Evolutionary conservation across 345 rosid species (phyloP).

Genomic region (Psidium guajava): DNA sequence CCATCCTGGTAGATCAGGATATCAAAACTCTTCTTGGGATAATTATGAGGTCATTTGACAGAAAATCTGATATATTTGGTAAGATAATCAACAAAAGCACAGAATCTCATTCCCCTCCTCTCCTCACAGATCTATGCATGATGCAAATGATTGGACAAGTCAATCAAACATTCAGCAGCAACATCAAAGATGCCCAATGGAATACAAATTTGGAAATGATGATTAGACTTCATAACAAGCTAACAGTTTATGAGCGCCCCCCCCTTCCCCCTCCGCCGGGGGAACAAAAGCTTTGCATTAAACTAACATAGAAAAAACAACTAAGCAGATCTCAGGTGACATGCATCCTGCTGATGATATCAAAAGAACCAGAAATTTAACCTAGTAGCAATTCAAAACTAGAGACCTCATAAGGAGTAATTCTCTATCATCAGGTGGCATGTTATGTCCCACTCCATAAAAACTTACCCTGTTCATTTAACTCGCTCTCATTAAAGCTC

Average conservation of each 20-base stretch:
- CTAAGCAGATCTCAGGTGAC: neutral
- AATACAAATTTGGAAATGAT: neutral
- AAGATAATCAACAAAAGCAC: neutral
- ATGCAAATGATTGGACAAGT: neutral
- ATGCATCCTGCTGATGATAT: neutral
- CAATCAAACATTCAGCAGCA: neutral
- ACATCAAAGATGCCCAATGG: neutral
- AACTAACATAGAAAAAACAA: neutral
- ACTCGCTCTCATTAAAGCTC: conserved; percentile 64
- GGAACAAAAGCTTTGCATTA: neutral
- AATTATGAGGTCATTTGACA: neutral
- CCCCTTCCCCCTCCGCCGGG: neutral
- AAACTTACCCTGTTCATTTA: conserved; percentile 69
- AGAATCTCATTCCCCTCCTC: neutral
- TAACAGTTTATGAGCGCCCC: neutral
- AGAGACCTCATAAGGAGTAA: neutral
- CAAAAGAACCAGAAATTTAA: neutral
- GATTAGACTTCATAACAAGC: neutral
- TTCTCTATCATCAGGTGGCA: neutral
- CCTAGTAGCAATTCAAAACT: neutral
- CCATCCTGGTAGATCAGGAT: neutral
- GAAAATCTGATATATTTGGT: neutral
- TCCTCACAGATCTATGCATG: neutral
- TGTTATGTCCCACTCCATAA: neutral
- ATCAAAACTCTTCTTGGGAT: neutral